A percentile compares a stretch with the other conserved stretches of the same genome.
phyloP scores from a whole-genome alignment of 345 rosid species.

The Eucalyptus tenuipes region DNA sequence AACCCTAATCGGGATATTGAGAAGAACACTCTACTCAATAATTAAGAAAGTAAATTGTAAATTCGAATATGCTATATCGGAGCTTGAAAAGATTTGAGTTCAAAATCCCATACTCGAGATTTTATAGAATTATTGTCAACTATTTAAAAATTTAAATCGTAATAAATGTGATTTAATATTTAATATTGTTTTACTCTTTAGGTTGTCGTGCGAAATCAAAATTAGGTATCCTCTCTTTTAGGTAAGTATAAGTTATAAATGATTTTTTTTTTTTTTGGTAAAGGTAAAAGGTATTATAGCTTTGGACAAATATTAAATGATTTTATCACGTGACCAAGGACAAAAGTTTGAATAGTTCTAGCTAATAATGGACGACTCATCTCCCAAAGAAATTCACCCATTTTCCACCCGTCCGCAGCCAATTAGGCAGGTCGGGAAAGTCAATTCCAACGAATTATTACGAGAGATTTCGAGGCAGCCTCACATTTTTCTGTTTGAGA shows the following conservation, averaged over 20 bases:
- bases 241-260: background rate
- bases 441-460: background rate
- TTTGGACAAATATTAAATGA: too few relatives aligned
- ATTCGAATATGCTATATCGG: rapidly evolving
- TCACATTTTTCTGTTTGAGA: background rate
- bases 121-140: rapidly evolving
- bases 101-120: too few relatives aligned
- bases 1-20: background rate
- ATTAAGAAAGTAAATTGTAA: background rate
- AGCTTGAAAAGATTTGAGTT: too few relatives aligned
- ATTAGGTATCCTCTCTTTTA: background rate
- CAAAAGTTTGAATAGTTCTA: background rate
- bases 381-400: background rate
- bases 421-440: background rate
- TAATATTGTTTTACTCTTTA: background rate
- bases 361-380: background rate
- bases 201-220: background rate
- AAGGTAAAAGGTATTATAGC: too few relatives aligned
- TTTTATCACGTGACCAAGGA: background rate
- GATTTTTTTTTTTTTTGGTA: too few relatives aligned
- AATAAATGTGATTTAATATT: too few relatives aligned
- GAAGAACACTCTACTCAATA: background rate
- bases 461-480: background rate
- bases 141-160: too few relatives aligned
- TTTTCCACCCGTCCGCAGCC: background rate